Base-by-base conservation (phyloP, 2,329 filamentous ascomycete genomes). In the Paracorniculantispora psalliotae region DNA sequence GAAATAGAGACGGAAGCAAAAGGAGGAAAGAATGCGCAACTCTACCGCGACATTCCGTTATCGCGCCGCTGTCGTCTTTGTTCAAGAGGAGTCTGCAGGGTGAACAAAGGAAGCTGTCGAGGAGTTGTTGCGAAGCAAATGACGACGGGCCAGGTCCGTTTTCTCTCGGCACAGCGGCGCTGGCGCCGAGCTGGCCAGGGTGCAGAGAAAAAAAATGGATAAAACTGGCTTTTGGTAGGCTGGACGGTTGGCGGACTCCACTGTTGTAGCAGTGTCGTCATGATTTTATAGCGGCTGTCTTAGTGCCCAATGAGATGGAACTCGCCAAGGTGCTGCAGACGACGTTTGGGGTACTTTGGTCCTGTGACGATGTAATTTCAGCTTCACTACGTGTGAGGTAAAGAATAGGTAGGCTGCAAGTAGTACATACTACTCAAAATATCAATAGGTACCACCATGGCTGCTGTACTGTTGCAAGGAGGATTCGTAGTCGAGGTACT, bases 81-180 rank as follows among this genome's bases (percentile, higher is more conserved):
- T 23, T 4, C 6, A 26, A 41, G 33, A 8, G 6, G 21, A 5
- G 6, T 6, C 33, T 57, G 46, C 47, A 19, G 28, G 28, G 43
- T 39, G 15, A 15, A 57, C 4, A 21, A 35, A 46, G 30, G 26
- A 17, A 37, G 3, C 9, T 33, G 23, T 41, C 26, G 12, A 33
- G 25, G 21, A 25, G 46, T 37, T 15, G 19, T 21, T 19, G 9
- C 4, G n/a, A n/a, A n/a, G n/a, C n/a, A n/a, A n/a, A n/a, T 41
- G 23, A 39, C n/a, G 47, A 23, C 35, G 35, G 44, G 30, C 17
- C 8, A 19, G 33, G 30, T 26, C 49, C 43, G 35, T 49, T 41
- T 55, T 55, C 28, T 48, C 54, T 57, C 54, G 54, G 54, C 44
- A 57, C 33, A 57, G 54, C 19, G 35, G 30, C 43, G 54, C 54